These are phyloP conservation scores for Yamadazyma friedrichii DNA, from an alignment of 1,139 yeast species.

Conservation along the genomic window DNA sequence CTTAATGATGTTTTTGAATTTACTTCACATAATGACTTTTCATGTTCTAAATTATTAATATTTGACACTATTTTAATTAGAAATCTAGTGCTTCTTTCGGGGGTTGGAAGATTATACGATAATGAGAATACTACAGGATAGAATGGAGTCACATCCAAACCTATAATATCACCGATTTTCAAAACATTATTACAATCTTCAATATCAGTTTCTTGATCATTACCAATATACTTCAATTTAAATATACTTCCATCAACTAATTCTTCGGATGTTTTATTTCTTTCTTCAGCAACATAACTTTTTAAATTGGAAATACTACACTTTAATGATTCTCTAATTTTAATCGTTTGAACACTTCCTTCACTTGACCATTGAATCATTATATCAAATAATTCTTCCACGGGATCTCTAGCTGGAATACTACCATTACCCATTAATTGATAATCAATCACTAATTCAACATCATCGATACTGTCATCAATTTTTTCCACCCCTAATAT, in stretches of 20 bases:
- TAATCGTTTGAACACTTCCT: slow-evolving; percentile 12
- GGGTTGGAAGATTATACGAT: slow-evolving; percentile 10
- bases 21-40: slow-evolving; percentile 25
- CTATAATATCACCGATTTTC: slow-evolving; percentile 19
- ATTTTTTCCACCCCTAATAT: slow-evolving; percentile 14
- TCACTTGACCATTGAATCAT: slow-evolving; percentile 17
- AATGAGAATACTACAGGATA: slow-evolving; percentile 19
- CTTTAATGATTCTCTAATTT: slow-evolving; percentile 22
- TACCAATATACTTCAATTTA: slow-evolving; percentile 13
- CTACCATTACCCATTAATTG: slow-evolving; percentile 17
- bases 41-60: slow-evolving; percentile 20
- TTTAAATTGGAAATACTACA: slow-evolving; percentile 24
- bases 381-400: slow-evolving; percentile 24
- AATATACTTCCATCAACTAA: slow-evolving; percentile 15
- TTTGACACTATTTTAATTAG: slow-evolving; percentile 18
- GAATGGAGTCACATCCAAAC: slow-evolving; percentile 32
- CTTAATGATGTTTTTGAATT: slow-evolving; percentile 20
- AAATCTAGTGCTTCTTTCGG: slow-evolving; percentile 8
- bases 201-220: slow-evolving; percentile 8
- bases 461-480: slow-evolving; percentile 3
- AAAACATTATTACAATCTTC: slow-evolving; percentile 13
- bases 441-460: slow-evolving; percentile 23
- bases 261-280: slow-evolving; percentile 11
- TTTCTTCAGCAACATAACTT: slow-evolving; percentile 19
- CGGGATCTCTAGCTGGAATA: slow-evolving; percentile 25